Conservation (phyloP, 345 rosid genomes). For the Passiflora organensis region DNA sequence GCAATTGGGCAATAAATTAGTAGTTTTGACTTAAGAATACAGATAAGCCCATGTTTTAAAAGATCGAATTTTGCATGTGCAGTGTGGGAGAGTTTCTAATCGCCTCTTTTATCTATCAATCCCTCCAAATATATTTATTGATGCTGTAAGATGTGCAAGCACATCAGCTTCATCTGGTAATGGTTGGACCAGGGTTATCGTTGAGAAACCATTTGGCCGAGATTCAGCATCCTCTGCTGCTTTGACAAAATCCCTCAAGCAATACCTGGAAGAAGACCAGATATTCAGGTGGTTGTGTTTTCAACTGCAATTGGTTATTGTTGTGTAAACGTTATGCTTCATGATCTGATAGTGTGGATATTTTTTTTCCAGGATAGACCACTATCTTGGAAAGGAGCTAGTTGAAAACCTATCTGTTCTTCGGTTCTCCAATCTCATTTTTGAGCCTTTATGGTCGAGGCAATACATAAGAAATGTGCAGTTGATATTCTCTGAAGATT, state of each 20-base stretch:
- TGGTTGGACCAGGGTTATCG: constrained; percentile 99
- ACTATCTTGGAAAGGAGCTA: constrained; percentile 94
- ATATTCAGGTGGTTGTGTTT: constrained; percentile 68
- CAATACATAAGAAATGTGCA: constrained; percentile 92
- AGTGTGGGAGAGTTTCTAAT: constrained; percentile 78
- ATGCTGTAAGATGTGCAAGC: constrained; percentile 95
- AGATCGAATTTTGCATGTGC: constrained; percentile 22
- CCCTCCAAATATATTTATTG: constrained; percentile 89
- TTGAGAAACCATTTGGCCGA: constrained; percentile 98
- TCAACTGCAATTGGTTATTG: not conserved
- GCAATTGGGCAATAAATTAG: not conserved
- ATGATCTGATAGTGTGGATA: constrained; percentile 18
- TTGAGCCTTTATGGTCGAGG: constrained; percentile 95
- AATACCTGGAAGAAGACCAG: constrained; percentile 81
- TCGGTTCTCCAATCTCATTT: constrained; percentile 96
- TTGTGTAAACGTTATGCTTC: not conserved
- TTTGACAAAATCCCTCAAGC: constrained; percentile 76
- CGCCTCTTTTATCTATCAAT: constrained; percentile 92
- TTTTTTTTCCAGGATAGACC: constrained; percentile 70
- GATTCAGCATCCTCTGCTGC: constrained; percentile 97
- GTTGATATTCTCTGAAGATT: constrained; percentile 91
- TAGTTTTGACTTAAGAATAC: not conserved
- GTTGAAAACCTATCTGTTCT: constrained; percentile 96
- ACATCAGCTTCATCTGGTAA: constrained; percentile 73
- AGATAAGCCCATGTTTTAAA: constrained; percentile 2